phyloP scores from a whole-genome alignment of 2,329 filamentous ascomycete species.

The Talaromyces sp. region DNA sequence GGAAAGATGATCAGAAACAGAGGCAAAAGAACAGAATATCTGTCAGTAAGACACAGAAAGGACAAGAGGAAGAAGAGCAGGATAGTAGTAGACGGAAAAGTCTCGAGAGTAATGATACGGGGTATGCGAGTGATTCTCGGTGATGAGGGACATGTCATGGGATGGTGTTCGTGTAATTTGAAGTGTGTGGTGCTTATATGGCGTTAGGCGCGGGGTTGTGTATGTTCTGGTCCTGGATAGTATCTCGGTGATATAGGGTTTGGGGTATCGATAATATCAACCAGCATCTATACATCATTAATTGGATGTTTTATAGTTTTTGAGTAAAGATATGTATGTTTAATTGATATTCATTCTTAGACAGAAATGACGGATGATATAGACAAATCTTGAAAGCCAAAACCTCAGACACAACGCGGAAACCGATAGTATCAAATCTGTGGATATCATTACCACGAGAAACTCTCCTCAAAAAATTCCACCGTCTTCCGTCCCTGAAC shows the following conservation, averaged over 20 bases:
- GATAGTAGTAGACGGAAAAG: constrained; percentile 27
- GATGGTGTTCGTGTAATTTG: background rate
- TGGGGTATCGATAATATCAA: background rate
- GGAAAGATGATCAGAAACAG: constrained; percentile 8
- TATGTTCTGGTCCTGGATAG: background rate
- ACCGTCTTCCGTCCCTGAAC: constrained; percentile 59
- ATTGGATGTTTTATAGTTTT: background rate
- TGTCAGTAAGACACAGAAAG: background rate
- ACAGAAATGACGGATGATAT: background rate
- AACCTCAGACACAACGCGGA: background rate
- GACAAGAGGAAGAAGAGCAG: background rate
- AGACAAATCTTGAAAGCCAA: background rate
- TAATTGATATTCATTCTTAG: background rate
- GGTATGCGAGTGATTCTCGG: constrained; percentile 34
- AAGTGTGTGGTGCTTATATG: background rate
- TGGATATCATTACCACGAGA: constrained; percentile 39
- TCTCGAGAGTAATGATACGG: constrained; percentile 38
- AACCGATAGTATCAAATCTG: no score
- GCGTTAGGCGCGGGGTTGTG: background rate
- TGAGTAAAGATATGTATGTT: background rate
- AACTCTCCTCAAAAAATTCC: constrained; percentile 72
- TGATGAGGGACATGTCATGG: background rate
- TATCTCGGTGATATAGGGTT: background rate
- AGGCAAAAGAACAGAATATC: constrained; percentile 23
- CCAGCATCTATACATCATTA: background rate